A percentile compares a stretch with the other conserved stretches of the same genome.
Evolutionary conservation across 495 filamentous ascomycete genomes (phyloP).

Genomic region (Penicillium daleae): DNA sequence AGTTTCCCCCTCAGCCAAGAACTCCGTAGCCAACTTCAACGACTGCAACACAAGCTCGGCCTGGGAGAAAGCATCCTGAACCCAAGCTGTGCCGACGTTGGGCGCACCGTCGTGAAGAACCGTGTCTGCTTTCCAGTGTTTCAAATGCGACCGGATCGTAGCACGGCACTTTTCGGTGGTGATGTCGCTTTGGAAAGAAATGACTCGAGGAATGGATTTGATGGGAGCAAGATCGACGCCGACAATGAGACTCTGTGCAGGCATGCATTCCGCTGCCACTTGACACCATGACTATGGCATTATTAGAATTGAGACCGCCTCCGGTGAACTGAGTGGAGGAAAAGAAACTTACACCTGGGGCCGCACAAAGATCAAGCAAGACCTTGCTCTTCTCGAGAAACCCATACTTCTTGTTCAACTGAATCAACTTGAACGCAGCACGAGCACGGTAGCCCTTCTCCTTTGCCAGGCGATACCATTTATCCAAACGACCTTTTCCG

Average conservation of each 20-base stretch:
- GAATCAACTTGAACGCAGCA: conserved; percentile 97
- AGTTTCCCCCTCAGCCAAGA: conserved; percentile 88
- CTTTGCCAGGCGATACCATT: conserved; percentile 96
- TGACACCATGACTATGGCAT: conserved; percentile 86
- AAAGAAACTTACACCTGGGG: conserved; percentile 74
- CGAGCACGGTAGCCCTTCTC: conserved; percentile 97
- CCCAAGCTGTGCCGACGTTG: conserved; percentile 97
- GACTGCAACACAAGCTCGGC: conserved; percentile 92
- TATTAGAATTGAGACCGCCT: conserved; percentile 33
- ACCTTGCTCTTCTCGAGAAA: conserved; percentile 97
- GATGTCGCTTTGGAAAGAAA: conserved; percentile 97
- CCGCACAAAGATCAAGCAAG: conserved; percentile 94
- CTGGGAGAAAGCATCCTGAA: conserved; percentile 97
- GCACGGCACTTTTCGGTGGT: conserved; percentile 95
- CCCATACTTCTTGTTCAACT: conserved; percentile 98
- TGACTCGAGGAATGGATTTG: conserved; percentile 89
- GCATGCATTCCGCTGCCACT: conserved; percentile 96
- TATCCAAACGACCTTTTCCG: conserved; percentile 98
- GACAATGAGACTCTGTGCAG: conserved; percentile 83
- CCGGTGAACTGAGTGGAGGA: background rate
- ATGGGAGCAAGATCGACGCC: conserved; percentile 96
- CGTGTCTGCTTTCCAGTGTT: conserved; percentile 96
- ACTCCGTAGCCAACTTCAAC: conserved; percentile 92
- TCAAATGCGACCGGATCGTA: conserved; percentile 87
- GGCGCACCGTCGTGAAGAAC: conserved; percentile 99